Conservation (phyloP, 2,329 filamentous ascomycete species). For the Elsinoe fawcettii region DNA sequence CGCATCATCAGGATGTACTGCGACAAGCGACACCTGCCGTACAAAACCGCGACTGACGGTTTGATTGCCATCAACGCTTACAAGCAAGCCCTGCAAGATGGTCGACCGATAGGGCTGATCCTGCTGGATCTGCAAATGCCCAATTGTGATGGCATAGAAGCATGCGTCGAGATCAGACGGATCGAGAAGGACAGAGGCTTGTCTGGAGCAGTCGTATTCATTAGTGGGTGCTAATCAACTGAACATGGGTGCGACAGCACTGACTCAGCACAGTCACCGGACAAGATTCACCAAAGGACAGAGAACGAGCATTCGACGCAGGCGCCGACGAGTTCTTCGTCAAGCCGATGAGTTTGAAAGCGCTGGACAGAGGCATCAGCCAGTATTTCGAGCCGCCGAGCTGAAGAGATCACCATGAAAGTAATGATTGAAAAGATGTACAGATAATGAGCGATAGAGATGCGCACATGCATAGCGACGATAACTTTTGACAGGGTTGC, state of each 20-base stretch:
- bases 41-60: conserved; percentile 38
- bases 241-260: background rate
- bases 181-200: conserved; percentile 30
- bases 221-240: conserved; percentile 15
- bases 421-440: background rate
- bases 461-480: no score
- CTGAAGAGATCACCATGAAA: background rate
- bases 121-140: conserved; percentile 42
- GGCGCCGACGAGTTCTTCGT: conserved; percentile 33
- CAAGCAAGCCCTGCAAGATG: conserved; percentile 19
- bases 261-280: conserved; percentile 26
- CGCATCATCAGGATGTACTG: conserved; percentile 44
- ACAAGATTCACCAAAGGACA: conserved; percentile 30
- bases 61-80: conserved; percentile 38
- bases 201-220: conserved; percentile 31
- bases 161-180: conserved; percentile 33
- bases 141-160: conserved; percentile 36
- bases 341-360: conserved; percentile 32
- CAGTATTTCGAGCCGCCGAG: conserved; percentile 15
- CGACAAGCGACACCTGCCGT: conserved; percentile 37
- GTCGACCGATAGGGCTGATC: conserved; percentile 35
- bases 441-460: no score
- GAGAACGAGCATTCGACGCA: conserved; percentile 28
- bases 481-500: no score
- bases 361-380: conserved; percentile 18